Conservation (phyloP, 306 rosid genomes). For the Acmispon strigosus region DNA sequence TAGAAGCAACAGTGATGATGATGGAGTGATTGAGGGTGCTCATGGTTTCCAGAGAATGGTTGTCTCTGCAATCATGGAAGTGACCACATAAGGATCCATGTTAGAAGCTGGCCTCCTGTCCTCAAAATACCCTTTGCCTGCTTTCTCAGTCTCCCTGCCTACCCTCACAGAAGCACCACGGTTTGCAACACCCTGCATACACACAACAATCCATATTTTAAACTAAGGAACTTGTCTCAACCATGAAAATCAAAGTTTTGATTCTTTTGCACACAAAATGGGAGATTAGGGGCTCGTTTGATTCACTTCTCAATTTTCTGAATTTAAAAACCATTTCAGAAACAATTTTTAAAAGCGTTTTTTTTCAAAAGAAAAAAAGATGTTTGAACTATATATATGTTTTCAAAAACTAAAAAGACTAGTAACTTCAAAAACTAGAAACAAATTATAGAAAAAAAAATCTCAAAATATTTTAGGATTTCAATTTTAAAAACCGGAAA, state of each 20-base stretch:
- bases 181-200: slow-evolving; percentile 78
- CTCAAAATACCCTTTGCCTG: slow-evolving; percentile 90
- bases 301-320: too few species aligned
- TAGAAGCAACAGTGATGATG: neutral
- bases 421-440: too few species aligned
- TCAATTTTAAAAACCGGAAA: too few species aligned
- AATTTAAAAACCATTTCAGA: too few species aligned
- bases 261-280: neutral
- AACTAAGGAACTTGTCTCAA: neutral
- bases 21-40: neutral
- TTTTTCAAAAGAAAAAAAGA: too few species aligned
- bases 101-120: slow-evolving; percentile 93
- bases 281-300: neutral
- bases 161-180: slow-evolving; percentile 93
- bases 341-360: too few species aligned
- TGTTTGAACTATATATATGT: too few species aligned
- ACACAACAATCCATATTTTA: neutral
- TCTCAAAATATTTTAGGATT: too few species aligned
- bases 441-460: too few species aligned
- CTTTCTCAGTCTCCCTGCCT: slow-evolving; percentile 86
- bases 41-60: slow-evolving; percentile 82
- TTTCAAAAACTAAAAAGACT: too few species aligned
- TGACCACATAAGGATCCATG: slow-evolving; percentile 92
- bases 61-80: slow-evolving; percentile 90
- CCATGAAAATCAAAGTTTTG: neutral